phyloP scores from a whole-genome alignment of 2,329 filamentous ascomycete genomes.

The Fragosphaeria purpurea region DNA sequence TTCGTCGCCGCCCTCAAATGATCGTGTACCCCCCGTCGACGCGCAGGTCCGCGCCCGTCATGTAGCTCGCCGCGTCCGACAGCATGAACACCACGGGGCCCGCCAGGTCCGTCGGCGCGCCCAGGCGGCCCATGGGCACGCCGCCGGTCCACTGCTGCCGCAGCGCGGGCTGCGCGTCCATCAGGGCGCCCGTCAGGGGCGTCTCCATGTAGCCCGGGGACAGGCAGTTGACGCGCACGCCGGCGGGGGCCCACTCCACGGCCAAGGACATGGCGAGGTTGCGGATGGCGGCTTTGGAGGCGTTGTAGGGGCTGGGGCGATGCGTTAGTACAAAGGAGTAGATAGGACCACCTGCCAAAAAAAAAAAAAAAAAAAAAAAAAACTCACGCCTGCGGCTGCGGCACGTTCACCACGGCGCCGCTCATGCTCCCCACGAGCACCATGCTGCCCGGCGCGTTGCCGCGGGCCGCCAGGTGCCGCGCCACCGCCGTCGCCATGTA shows the following conservation, averaged over 20 bases:
- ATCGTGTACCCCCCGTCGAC: constrained; percentile 88
- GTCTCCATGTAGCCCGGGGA: constrained; percentile 96
- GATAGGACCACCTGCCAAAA: background rate
- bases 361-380: background rate
- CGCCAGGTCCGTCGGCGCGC: constrained; percentile 82
- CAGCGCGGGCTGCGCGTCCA: constrained; percentile 85
- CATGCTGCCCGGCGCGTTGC: constrained; percentile 64
- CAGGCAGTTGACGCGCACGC: constrained; percentile 91
- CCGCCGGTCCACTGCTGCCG: constrained; percentile 84
- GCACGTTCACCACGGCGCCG: constrained; percentile 86
- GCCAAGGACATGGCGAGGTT: constrained; percentile 81
- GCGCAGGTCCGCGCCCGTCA: constrained; percentile 62
- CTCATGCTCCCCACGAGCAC: constrained; percentile 96
- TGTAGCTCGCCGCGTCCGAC: constrained; percentile 67
- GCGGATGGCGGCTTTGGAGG: constrained; percentile 81
- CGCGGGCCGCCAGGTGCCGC: constrained; percentile 77
- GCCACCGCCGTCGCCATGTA: constrained; percentile 77
- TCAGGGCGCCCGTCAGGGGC: constrained; percentile 86
- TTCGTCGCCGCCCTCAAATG: constrained; percentile 45
- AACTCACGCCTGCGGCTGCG: constrained; percentile 73
- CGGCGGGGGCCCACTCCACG: constrained; percentile 83
- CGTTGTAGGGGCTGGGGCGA: constrained; percentile 64
- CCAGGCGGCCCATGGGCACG: constrained; percentile 92
- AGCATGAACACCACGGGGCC: constrained; percentile 81
- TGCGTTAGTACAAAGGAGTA: background rate